Conservation (phyloP, 2,329 filamentous ascomycete genomes). For the Aspergillus costaricaensis region DNA sequence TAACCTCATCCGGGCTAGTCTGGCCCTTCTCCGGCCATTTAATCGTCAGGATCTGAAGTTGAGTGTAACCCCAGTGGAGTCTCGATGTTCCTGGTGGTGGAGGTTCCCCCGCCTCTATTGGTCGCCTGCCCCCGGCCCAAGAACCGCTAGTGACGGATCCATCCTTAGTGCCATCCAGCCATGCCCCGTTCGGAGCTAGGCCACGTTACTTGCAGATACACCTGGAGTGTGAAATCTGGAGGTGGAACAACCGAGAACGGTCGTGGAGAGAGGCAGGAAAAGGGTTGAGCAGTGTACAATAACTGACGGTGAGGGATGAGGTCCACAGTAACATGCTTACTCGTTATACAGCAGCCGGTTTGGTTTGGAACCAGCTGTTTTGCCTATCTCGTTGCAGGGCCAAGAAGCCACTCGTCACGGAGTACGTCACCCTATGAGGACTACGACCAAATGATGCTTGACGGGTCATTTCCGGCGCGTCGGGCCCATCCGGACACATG, state of each 20-base stretch:
- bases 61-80: not conserved
- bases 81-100: not conserved
- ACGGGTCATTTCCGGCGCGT: constrained; percentile 4
- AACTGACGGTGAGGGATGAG: not conserved
- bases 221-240: not conserved
- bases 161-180: not conserved
- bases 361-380: not conserved
- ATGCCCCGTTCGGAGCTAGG: constrained; percentile 3
- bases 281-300: too few species aligned
- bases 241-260: not conserved
- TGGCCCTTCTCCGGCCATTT: not conserved
- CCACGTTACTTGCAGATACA: constrained; percentile 6
- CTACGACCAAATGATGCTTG: not conserved
- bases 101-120: not conserved
- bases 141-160: not conserved
- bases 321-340: not conserved
- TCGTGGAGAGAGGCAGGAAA: not conserved
- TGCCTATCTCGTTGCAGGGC: not conserved
- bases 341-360: not conserved
- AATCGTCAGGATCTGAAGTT: constrained; percentile 8
- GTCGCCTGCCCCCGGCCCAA: not conserved
- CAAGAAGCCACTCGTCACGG: constrained; percentile 10
- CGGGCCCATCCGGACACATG: not conserved
- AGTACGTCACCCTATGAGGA: constrained; percentile 6
- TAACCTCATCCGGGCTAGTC: not conserved